Conservation (phyloP, 192 early-diverging fungal species). For the Backusella mclennaniae region DNA sequence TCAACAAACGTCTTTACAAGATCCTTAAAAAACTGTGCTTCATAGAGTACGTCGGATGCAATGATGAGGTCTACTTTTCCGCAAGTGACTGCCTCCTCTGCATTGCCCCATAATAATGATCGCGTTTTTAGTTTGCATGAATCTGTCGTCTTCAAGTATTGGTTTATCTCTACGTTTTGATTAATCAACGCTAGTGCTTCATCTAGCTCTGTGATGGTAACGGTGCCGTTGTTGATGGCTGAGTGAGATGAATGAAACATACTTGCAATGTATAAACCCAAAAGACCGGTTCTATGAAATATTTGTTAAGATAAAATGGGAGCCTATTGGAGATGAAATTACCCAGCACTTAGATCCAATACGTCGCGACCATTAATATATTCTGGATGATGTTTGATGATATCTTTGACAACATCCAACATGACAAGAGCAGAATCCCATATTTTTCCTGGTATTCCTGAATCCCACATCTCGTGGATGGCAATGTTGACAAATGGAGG, state of each 20-base stretch:
- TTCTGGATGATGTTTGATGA: conserved; percentile 12
- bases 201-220: conserved; percentile 44
- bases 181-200: conserved; percentile 42
- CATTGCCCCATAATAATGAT: conserved; percentile 25
- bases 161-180: conserved; percentile 36
- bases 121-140: background rate
- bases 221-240: background rate
- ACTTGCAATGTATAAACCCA: conserved; percentile 40
- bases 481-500: conserved; percentile 13
- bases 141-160: background rate
- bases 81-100: background rate
- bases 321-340: background rate
- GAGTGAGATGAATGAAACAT: conserved; percentile 8
- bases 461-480: conserved; percentile 41
- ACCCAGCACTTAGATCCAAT: conserved; percentile 51
- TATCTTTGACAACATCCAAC: conserved; percentile 33
- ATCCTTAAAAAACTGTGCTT: conserved; percentile 27
- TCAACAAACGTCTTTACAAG: conserved; percentile 39
- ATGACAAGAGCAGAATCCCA: conserved; percentile 52
- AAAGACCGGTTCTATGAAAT: conserved; percentile 37
- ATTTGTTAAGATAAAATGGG: background rate
- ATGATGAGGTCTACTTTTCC: conserved; percentile 38
- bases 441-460: conserved; percentile 46
- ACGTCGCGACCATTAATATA: conserved; percentile 36
- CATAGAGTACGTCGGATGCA: conserved; percentile 54